A percentile compares a stretch with the other conserved stretches of the same genome.
These are phyloP conservation scores for Gynostemma pentaphyllum DNA, from an alignment of 306 rosid genomes.

Conservation along the genomic window DNA sequence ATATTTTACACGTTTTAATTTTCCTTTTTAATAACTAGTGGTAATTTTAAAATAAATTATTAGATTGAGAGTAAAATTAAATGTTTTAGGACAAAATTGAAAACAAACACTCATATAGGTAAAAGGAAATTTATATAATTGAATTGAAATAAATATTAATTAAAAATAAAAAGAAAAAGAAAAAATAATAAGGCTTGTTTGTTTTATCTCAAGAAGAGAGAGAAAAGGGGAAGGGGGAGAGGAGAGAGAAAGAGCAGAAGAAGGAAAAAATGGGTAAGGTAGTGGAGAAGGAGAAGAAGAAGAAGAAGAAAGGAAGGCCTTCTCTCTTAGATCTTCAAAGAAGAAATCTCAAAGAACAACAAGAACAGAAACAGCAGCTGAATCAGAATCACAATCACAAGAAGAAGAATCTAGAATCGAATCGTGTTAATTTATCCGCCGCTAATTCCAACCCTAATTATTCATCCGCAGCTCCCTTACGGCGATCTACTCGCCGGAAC, in stretches of 20 bases:
- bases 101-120: no score
- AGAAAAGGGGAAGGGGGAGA: conserved; percentile 10
- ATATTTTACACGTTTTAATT: no score
- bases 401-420: conserved; percentile 11
- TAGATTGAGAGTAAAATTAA: no score
- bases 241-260: conserved; percentile 20
- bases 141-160: conserved; percentile 8
- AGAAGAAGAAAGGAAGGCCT: conserved; percentile 75
- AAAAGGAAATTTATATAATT: no score
- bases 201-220: conserved; percentile 23
- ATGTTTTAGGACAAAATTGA: no score
- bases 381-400: no score
- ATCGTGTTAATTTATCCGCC: conserved; percentile 16
- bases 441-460: conserved; percentile 30
- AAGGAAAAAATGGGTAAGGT: conserved; percentile 50
- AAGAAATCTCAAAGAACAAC: conserved; percentile 41
- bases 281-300: conserved; percentile 64
- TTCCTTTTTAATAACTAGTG: no score
- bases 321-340: conserved; percentile 65
- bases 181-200: conserved; percentile 25
- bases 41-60: no score
- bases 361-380: conserved; percentile 17
- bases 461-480: conserved; percentile 24
- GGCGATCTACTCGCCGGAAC: conserved; percentile 67
- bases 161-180: conserved; percentile 16